A percentile compares a stretch with the other conserved stretches of the same genome.
Conservation (phyloP, 1,284 basidiomycete genomes). For the Irpex rosettiformis region DNA sequence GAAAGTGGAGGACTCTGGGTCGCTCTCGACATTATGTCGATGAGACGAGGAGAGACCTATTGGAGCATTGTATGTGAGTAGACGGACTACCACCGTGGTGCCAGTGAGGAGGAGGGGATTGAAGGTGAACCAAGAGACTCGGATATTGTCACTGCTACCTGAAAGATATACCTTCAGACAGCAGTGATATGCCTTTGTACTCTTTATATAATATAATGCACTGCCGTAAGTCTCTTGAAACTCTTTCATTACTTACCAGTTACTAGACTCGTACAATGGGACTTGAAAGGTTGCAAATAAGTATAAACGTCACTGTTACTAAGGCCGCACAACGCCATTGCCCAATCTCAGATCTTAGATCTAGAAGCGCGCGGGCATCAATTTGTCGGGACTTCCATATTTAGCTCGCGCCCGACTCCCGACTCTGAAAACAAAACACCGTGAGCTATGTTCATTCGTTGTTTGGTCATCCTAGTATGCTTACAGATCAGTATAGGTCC, state of each 20-base stretch:
- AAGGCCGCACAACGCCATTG: no score
- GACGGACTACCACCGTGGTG: no score
- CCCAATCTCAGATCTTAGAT: background rate
- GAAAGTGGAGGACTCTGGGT: constrained; percentile 11
- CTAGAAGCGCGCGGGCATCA: background rate
- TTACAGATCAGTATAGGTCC: no score
- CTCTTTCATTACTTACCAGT: background rate
- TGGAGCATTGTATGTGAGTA: background rate
- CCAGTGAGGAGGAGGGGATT: background rate
- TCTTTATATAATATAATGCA: no score
- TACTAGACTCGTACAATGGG: background rate
- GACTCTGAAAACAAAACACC: background rate
- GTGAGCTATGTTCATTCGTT: background rate
- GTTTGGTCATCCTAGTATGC: no score
- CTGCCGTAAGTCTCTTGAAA: background rate
- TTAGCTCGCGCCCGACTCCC: background rate
- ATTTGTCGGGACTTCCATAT: background rate
- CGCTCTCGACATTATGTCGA: constrained; percentile 6
- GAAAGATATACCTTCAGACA: background rate
- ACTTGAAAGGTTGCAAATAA: no score
- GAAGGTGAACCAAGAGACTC: no score
- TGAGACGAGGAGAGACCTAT: background rate
- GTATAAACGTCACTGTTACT: background rate
- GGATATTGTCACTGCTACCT: background rate
- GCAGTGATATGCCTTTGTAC: background rate